Conservation (phyloP, 768 basidiomycete genomes). For the Trichaptum fuscoviolaceum region DNA sequence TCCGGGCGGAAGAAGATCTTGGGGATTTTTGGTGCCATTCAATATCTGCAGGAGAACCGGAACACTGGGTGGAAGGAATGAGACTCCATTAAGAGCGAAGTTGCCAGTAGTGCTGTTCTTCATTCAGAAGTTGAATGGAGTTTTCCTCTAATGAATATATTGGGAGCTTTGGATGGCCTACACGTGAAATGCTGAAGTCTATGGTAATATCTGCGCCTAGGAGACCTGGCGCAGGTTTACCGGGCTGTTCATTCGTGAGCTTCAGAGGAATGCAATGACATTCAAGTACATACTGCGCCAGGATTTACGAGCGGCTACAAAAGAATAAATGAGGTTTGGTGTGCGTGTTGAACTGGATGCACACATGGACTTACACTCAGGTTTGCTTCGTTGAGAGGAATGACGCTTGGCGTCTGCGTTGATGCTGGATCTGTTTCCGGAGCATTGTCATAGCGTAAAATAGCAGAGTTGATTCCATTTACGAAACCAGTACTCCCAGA, state of each 20-base stretch:
- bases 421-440: conserved; percentile 33
- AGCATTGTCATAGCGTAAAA: conserved; percentile 45
- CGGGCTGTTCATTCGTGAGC: conserved; percentile 9
- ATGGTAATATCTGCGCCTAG: conserved; percentile 16
- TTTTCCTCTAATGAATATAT: too few relatives aligned
- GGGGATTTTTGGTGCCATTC: conserved; percentile 6
- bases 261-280: conserved; percentile 2
- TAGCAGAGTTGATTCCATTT: conserved; percentile 50
- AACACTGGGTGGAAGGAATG: conserved; percentile 20
- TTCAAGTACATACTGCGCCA: conserved; percentile 7
- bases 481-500: conserved; percentile 16
- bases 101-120: not conserved
- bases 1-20: conserved; percentile 10
- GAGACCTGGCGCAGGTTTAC: conserved; percentile 10
- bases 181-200: conserved; percentile 19
- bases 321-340: conserved; percentile 7
- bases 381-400: conserved; percentile 27
- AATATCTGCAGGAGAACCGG: conserved; percentile 11
- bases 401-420: conserved; percentile 17
- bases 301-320: conserved; percentile 18
- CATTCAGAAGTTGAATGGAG: too few relatives aligned
- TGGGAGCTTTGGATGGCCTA: too few relatives aligned
- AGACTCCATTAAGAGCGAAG: conserved; percentile 28
- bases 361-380: conserved; percentile 23
- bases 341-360: conserved; percentile 8